Evolutionary conservation across 2,329 filamentous ascomycete genomes (phyloP).

Genomic region (Emergomyces africanus): DNA sequence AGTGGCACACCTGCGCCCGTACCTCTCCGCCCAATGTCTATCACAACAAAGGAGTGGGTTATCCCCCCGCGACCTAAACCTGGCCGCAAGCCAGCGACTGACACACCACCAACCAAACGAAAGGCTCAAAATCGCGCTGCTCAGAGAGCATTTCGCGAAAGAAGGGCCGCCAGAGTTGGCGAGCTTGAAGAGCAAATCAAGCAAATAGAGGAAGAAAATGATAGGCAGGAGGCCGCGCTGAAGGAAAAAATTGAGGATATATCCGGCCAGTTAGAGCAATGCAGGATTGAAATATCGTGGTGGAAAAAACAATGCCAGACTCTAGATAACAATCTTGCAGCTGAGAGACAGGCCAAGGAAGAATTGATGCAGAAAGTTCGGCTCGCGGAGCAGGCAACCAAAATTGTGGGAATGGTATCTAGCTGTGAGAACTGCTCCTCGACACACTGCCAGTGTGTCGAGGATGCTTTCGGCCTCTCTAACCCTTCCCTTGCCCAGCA

Average conservation of each 20-base stretch:
- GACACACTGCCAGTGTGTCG: slow-evolving; percentile 49
- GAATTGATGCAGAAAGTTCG: slow-evolving; percentile 27
- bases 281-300: slow-evolving; percentile 38
- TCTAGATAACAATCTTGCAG: slow-evolving; percentile 49
- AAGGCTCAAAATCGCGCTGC: slow-evolving; percentile 94
- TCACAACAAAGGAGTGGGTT: slow-evolving; percentile 77
- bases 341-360: slow-evolving; percentile 31
- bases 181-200: slow-evolving; percentile 45
- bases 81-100: slow-evolving; percentile 81
- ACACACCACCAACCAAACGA: slow-evolving; percentile 77
- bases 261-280: slow-evolving; percentile 54
- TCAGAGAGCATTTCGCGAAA: slow-evolving; percentile 84
- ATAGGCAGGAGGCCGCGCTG: slow-evolving; percentile 37
- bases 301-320: slow-evolving; percentile 44
- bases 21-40: slow-evolving; percentile 33
- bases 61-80: slow-evolving; percentile 83
- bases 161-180: slow-evolving; percentile 79
- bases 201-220: slow-evolving; percentile 35
- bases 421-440: slow-evolving; percentile 56
- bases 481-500: slow-evolving; percentile 25
- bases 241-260: slow-evolving; percentile 43
- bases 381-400: slow-evolving; percentile 15
- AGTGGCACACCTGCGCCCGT: slow-evolving; percentile 24
- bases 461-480: slow-evolving; percentile 39
- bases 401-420: slow-evolving; percentile 29